Evolutionary conservation across 768 basidiomycete species (phyloP), one percentile per base, ranked within the genome.

Genomic region (Psilocybe sp.): DNA sequence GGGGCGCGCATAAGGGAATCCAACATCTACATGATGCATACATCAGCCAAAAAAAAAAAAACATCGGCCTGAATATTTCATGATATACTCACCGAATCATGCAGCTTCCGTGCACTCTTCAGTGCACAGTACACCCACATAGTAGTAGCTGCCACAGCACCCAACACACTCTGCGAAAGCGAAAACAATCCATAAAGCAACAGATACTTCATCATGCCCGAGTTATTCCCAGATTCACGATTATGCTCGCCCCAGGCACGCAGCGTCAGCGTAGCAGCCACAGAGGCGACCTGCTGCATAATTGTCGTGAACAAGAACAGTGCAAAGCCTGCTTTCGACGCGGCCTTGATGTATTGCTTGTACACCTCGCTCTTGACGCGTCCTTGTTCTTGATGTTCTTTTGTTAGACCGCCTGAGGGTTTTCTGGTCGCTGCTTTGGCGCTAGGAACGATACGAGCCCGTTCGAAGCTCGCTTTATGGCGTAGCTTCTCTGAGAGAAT

Each of bases 231-330:
- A 1, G 63, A 66, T 56, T 75, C 71, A 4, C 76, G 74, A 55
- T 95, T 95, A 52, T 84, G 80, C 61, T 92, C 87, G 7, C 87
- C 85, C 92, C 91, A 96, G 43, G 76, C 72, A 35, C 89, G 80
- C n/a, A 96, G 70, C 40, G 86, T 81, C 31, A 84, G 67, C 20
- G 82, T 88, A 0, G 80, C 78, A 9, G 76, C 47, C 28, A 94
- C 81, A 0, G 79, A 77, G 8, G 78, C 61, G 5, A 71, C 77
- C 63, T 95, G 92, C 48, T 82, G 75, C 12, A 66, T 51, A 39
- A 82, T 44, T 4, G 78, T 80, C 6, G 76, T 70, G 16, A 85
- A 43, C 6, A 93, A 53, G 54, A 88, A 87, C 53, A 88, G 56
- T 5, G 61, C 60, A 61, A 91, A 92, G 1, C 90, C 93, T 1